These are phyloP conservation scores for Naegleria gruberi DNA, from an alignment of 208 protist genomes.

Conservation along the genomic window DNA sequence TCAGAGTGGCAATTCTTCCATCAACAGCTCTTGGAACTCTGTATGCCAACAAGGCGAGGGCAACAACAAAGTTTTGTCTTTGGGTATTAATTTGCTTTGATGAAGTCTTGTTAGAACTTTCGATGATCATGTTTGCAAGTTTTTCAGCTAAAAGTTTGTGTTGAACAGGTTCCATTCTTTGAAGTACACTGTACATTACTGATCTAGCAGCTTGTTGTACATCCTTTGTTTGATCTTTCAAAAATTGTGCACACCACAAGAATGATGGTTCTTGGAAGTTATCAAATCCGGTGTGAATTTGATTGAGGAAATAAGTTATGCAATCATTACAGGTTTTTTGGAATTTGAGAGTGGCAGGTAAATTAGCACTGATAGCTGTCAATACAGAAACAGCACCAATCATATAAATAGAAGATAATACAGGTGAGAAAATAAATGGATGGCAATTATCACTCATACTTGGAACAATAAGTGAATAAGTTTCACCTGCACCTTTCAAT, in stretches of 20 bases:
- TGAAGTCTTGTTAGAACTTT: neutral
- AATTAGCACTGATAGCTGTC: neutral
- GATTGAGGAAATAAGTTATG: neutral
- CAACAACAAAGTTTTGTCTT: slow-evolving; percentile 16
- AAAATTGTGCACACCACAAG: slow-evolving; percentile 4
- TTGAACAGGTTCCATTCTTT: neutral
- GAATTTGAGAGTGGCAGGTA: neutral
- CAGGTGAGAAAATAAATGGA: slow-evolving; percentile 22
- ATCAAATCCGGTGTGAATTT: neutral
- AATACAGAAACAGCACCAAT: slow-evolving; percentile 7
- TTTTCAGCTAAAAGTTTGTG: neutral
- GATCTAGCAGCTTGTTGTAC: neutral
- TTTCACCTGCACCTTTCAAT: neutral
- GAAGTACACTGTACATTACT: neutral
- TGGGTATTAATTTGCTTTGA: neutral
- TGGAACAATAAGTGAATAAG: slow-evolving; percentile 3
- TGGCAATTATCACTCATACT: neutral
- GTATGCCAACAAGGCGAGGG: neutral
- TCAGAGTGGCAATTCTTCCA: neutral
- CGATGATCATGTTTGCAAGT: neutral
- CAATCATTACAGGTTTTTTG: neutral
- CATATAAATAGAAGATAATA: neutral
- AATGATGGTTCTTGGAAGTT: slow-evolving; percentile 13
- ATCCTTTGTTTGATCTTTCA: neutral
- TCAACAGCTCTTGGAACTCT: neutral